phyloP scores from a whole-genome alignment of 345 rosid genomes.

The Brassica incana region DNA sequence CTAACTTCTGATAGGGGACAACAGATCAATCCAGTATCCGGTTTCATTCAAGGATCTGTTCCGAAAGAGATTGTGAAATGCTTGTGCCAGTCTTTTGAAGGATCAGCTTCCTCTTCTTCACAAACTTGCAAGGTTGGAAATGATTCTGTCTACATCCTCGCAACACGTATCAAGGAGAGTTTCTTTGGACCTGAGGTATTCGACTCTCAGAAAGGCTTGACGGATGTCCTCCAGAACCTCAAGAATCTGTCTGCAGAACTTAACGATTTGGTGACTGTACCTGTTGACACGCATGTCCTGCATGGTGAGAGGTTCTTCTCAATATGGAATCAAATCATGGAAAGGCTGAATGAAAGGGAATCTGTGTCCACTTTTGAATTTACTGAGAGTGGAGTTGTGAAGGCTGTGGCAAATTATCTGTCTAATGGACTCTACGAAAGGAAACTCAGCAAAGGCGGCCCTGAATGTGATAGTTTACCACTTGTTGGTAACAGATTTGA shows the following conservation, averaged over 20 bases:
- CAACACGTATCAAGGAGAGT: slow-evolving; percentile 58
- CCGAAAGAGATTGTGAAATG: slow-evolving; percentile 60
- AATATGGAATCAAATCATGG: slow-evolving; percentile 56
- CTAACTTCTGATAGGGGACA: slow-evolving; percentile 55
- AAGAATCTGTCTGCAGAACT: slow-evolving; percentile 59
- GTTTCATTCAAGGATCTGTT: slow-evolving; percentile 42
- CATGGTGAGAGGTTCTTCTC: slow-evolving; percentile 54
- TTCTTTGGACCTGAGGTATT: slow-evolving; percentile 62
- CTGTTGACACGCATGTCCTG: slow-evolving; percentile 36
- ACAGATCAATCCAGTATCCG: slow-evolving; percentile 15
- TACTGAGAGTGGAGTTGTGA: slow-evolving; percentile 84
- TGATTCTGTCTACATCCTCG: slow-evolving; percentile 64
- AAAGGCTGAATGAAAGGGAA: slow-evolving; percentile 70
- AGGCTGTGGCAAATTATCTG: slow-evolving; percentile 63
- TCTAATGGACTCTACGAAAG: slow-evolving; percentile 60
- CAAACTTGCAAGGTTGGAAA: slow-evolving; percentile 69
- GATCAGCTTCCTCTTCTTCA: slow-evolving; percentile 41
- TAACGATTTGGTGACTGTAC: slow-evolving; percentile 47
- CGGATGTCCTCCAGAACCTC: slow-evolving; percentile 81
- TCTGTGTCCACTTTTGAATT: slow-evolving; percentile 91
- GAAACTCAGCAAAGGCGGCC: slow-evolving; percentile 39
- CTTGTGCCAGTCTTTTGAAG: slow-evolving; percentile 75
- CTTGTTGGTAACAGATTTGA: slow-evolving; percentile 66
- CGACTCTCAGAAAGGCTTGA: slow-evolving; percentile 65
- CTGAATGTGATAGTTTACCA: slow-evolving; percentile 29